Base-by-base conservation (phyloP, 495 filamentous ascomycete genomes). In the Podospora tetraspora region DNA sequence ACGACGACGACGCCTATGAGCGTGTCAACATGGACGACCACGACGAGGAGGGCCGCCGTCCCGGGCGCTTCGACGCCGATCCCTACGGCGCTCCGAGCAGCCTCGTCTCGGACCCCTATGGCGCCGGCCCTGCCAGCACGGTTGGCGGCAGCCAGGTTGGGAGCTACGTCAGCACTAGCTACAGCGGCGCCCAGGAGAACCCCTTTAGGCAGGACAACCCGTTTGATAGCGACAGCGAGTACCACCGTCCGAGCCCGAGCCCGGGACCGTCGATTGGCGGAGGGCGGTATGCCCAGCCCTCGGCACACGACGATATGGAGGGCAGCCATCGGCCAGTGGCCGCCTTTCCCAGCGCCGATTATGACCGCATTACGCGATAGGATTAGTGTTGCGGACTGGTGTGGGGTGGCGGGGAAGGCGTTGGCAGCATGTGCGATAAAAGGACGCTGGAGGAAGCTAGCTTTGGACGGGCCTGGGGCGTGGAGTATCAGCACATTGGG, bases 1-100 rank as follows among this genome's bases (percentile, higher is more conserved):
- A 85, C 73, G 84, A 85, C 72, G 84, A 86, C 52, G 84, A 84
- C 64, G 79, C 80, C 29, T 83, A 84, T 61, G 81, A 80, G 29
- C 80, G 80, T 11, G 79, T 84, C 61, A 77, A 80, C 68, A 76
- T 78, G 71, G 72, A 78, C 61, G 81, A 82, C 66, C 77, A 79
- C 69, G 78, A 82, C 66, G 71, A 78, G 52, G 77, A 79, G 23
- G 71, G 73, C 62, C 60, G 64, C 62, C 69, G 61, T 16, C 63
- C 27, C 16, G 67, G 68, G 27, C 68, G 62, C 66, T 76, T 70
- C 24, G 71, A 76, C 66, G 71, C 71, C 24, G 72, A 74, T 29
- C 69, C 73, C 64, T 66, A 77, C 61, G 73, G 72, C 37, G 70
- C 70, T 52, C 70, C 70, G 63, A 71, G 75, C 43, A 52, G 43